Percentiles rank a stretch among this genome's conserved stretches.
Evolutionary conservation across 768 basidiomycete genomes (phyloP).

Genomic region (Amanita rimosa): DNA sequence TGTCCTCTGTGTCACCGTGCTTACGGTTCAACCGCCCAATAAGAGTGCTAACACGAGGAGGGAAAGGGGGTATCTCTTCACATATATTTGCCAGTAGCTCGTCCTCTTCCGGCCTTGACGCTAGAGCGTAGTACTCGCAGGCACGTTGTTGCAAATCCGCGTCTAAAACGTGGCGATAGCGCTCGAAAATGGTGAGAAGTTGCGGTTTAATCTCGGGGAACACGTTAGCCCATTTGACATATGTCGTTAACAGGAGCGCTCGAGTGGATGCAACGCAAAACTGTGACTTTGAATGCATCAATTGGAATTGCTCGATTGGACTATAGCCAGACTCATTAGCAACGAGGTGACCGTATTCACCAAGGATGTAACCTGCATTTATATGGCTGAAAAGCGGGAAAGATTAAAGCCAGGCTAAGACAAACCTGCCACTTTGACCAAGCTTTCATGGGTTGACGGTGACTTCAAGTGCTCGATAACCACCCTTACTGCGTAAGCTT

Average conservation of each 20-base stretch:
- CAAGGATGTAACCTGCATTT: constrained; percentile 80
- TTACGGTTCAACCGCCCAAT: constrained; percentile 82
- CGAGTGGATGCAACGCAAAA: constrained; percentile 89
- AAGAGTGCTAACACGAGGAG: constrained; percentile 85
- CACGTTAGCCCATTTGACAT: constrained; percentile 99
- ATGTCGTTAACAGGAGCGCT: constrained; percentile 88
- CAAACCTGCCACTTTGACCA: constrained; percentile 93
- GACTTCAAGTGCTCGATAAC: constrained; percentile 83
- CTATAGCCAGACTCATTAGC: constrained; percentile 92
- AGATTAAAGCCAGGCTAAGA: not conserved
- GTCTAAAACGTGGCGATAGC: constrained; percentile 95
- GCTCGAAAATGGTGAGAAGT: constrained; percentile 89
- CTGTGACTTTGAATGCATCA: constrained; percentile 89
- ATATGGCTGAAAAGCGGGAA: not conserved
- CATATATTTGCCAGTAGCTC: constrained; percentile 90
- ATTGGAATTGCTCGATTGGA: constrained; percentile 88
- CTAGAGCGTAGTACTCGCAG: constrained; percentile 91
- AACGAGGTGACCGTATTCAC: constrained; percentile 96
- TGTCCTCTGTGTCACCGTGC: constrained; percentile 88
- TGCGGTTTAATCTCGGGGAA: constrained; percentile 98
- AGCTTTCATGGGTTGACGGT: constrained; percentile 80
- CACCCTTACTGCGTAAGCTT: constrained; percentile 90
- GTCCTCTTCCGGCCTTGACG: constrained; percentile 78
- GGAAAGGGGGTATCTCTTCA: constrained; percentile 99
- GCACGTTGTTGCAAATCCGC: constrained; percentile 96